These are phyloP conservation scores for Sporothrix luriei DNA, from an alignment of 2,329 filamentous ascomycete species.

Conservation along the genomic window DNA sequence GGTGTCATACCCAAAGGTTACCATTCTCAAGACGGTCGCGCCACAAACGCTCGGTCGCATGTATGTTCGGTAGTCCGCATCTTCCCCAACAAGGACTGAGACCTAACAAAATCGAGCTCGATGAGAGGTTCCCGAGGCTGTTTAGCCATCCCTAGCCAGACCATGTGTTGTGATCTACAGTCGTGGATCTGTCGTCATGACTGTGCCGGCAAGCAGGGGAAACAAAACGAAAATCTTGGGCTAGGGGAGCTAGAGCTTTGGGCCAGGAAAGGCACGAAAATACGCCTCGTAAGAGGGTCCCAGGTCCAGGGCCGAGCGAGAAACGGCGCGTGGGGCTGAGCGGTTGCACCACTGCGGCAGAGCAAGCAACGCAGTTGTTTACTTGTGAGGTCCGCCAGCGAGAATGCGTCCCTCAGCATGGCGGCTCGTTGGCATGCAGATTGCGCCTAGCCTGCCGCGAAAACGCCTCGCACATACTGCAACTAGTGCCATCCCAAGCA, in stretches of 20 bases:
- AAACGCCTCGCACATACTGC: conserved; percentile 31
- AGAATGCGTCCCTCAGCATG: neutral
- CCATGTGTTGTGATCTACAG: conserved; percentile 7
- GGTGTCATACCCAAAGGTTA: neutral
- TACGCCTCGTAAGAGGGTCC: conserved; percentile 32
- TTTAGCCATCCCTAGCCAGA: neutral
- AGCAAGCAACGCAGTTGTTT: neutral
- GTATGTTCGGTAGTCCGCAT: conserved; percentile 1
- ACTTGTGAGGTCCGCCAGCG: neutral
- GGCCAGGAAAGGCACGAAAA: neutral
- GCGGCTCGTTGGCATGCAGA: conserved; percentile 8
- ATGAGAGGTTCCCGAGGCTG: neutral
- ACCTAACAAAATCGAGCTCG: neutral
- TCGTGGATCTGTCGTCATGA: conserved; percentile 25
- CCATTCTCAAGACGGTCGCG: neutral
- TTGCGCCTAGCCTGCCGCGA: conserved; percentile 31
- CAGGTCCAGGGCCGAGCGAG: conserved; percentile 25
- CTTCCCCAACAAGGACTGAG: neutral
- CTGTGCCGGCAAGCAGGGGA: conserved; percentile 8
- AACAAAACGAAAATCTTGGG: neutral
- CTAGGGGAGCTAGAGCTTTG: neutral
- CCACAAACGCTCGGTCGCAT: conserved; percentile 1
- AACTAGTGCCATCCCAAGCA: conserved; percentile 8
- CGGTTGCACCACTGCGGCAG: conserved; percentile 22
- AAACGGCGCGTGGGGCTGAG: conserved; percentile 35